These are phyloP conservation scores for Lepidium africanum DNA, from an alignment of 345 rosid genomes.

Conservation along the genomic window DNA sequence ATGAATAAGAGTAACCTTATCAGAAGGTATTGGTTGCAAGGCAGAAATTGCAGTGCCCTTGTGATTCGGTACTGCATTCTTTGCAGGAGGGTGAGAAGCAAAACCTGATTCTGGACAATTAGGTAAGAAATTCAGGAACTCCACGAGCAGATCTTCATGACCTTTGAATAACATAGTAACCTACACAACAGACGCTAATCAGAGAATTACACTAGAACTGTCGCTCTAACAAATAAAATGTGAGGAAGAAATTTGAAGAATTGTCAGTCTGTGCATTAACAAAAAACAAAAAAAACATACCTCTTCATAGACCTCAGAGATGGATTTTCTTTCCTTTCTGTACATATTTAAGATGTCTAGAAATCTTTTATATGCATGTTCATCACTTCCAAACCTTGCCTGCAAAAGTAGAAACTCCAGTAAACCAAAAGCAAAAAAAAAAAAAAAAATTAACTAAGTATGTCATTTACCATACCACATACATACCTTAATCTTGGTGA, in stretches of 20 bases:
- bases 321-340: constrained; percentile 77
- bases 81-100: constrained; percentile 27
- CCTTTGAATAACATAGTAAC: constrained; percentile 74
- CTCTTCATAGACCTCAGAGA: constrained; percentile 75
- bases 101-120: constrained; percentile 40
- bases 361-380: constrained; percentile 80
- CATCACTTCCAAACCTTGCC: constrained; percentile 83
- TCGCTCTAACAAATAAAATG: not conserved
- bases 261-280: not conserved
- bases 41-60: constrained; percentile 51
- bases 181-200: constrained; percentile 32
- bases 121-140: constrained; percentile 82
- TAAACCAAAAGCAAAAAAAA: constrained; percentile 3
- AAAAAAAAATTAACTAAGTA: not conserved
- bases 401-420: constrained; percentile 27
- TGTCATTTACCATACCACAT: not conserved
- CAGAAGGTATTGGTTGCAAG: constrained; percentile 31
- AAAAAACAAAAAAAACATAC: constrained; percentile 35
- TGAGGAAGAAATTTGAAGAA: not conserved
- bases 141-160: constrained; percentile 73
- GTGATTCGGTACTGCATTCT: constrained; percentile 45
- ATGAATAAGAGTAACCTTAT: constrained; percentile 46
- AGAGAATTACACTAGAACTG: not conserved
- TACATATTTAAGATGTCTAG: constrained; percentile 87
- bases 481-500: constrained; percentile 78